A percentile compares a stretch with the other conserved stretches of the same genome.
Conservation (phyloP, 2,329 filamentous ascomycete genomes). For the Aspergillus sp. region DNA sequence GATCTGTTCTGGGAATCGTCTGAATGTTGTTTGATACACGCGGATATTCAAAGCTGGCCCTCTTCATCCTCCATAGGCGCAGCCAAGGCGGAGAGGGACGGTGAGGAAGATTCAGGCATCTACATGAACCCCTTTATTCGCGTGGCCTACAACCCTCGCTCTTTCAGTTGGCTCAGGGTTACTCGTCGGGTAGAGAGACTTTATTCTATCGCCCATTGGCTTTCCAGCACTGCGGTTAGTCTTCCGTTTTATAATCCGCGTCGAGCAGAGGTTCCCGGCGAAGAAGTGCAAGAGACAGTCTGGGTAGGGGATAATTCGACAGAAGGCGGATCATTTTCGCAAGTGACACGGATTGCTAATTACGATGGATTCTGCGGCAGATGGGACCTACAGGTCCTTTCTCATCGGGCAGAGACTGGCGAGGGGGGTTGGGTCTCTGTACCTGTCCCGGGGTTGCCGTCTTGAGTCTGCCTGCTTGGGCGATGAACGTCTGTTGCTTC, state of each 20-base stretch:
- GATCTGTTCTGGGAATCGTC: constrained; percentile 65
- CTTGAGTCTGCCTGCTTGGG: not conserved
- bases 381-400: not conserved
- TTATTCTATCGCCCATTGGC: constrained; percentile 59
- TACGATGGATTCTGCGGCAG: constrained; percentile 37
- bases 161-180: constrained; percentile 60
- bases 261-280: constrained; percentile 59
- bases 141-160: constrained; percentile 63
- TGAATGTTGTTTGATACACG: constrained; percentile 62
- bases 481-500: too few relatives aligned
- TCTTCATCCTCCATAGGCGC: constrained; percentile 10
- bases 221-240: constrained; percentile 56
- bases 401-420: not conserved
- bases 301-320: constrained; percentile 30
- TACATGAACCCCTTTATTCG: constrained; percentile 75
- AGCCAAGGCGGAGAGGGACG: too few relatives aligned
- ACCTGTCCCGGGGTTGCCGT: not conserved
- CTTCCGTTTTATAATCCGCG: constrained; percentile 65
- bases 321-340: constrained; percentile 32
- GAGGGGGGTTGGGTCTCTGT: not conserved
- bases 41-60: constrained; percentile 45
- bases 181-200: constrained; percentile 67
- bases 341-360: constrained; percentile 32
- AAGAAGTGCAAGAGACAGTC: constrained; percentile 39
- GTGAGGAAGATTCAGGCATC: constrained; percentile 54